Evolutionary conservation across 805 yeast species (phyloP).

Genomic region (Kuraishia piskuri): DNA sequence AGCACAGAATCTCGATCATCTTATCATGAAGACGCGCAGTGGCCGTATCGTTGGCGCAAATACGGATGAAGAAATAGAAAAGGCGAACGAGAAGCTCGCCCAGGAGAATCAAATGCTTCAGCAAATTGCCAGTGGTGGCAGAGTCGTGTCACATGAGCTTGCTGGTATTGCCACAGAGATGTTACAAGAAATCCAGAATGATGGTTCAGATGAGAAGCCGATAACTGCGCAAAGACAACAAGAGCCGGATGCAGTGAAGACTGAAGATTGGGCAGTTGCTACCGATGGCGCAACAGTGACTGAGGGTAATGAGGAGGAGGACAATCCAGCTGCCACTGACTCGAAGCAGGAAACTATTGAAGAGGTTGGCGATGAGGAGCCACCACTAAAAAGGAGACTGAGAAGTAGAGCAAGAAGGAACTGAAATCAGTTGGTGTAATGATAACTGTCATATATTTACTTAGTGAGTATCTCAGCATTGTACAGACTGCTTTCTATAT

Average conservation of each 20-base stretch:
- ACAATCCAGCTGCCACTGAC: background rate
- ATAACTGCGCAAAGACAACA: background rate
- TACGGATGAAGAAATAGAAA: slow-evolving; percentile 13
- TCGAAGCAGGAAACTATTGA: background rate
- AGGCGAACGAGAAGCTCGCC: slow-evolving; percentile 13
- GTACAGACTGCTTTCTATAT: background rate
- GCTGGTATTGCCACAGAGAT: slow-evolving; percentile 8
- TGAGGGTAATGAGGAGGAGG: background rate
- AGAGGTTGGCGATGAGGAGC: background rate
- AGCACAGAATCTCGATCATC: slow-evolving; percentile 7
- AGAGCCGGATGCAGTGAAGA: slow-evolving; percentile 2
- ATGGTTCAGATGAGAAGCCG: background rate
- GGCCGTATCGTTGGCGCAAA: slow-evolving; percentile 21
- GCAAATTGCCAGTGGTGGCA: slow-evolving; percentile 13
- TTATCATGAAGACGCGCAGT: slow-evolving; percentile 21
- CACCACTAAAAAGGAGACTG: background rate
- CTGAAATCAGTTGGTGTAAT: background rate
- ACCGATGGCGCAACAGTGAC: background rate
- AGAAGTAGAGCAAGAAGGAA: slow-evolving; percentile 1
- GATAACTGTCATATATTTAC: too few species aligned
- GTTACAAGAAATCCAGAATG: slow-evolving; percentile 2
- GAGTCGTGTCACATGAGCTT: slow-evolving; percentile 5
- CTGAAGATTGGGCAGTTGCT: too few species aligned
- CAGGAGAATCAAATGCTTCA: slow-evolving; percentile 13
- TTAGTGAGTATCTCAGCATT: background rate